Conservation (phyloP, 345 rosid genomes). For the Camelina hispida region DNA sequence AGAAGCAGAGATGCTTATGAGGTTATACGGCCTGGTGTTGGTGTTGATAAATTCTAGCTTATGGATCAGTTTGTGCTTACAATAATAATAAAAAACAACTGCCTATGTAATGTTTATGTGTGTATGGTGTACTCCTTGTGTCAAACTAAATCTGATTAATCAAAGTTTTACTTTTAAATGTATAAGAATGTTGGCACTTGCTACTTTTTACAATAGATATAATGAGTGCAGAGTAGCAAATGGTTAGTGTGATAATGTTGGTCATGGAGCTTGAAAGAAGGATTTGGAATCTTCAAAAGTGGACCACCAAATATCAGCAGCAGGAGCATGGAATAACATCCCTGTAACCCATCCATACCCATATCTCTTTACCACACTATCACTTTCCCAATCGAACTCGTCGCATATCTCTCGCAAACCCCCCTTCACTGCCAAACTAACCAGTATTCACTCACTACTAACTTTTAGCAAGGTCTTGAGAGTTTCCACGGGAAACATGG, state of each 20-base stretch:
- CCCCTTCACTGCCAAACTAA: too few species aligned
- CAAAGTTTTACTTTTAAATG: conserved; percentile 7
- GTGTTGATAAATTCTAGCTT: conserved; percentile 73
- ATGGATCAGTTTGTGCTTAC: conserved; percentile 4
- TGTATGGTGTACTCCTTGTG: conserved; percentile 23
- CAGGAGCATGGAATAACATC: neutral
- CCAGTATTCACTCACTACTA: conserved; percentile 34
- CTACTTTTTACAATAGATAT: neutral
- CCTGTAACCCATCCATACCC: conserved; percentile 23
- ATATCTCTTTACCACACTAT: neutral
- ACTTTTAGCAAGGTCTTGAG: neutral
- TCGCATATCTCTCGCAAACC: neutral
- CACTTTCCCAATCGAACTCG: conserved; percentile 35
- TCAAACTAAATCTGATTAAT: conserved; percentile 20
- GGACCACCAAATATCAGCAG: conserved; percentile 23
- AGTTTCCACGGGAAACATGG: too few species aligned
- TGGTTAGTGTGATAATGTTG: conserved; percentile 4
- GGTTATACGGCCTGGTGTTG: conserved; percentile 73
- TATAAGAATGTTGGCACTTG: conserved; percentile 26
- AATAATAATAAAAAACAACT: neutral
- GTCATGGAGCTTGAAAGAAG: conserved; percentile 17
- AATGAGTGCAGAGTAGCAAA: neutral
- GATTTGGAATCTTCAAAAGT: conserved; percentile 12
- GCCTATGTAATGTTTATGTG: conserved; percentile 6
- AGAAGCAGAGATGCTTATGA: conserved; percentile 81